Percentiles rank a stretch among this genome's conserved stretches.
phyloP scores from a whole-genome alignment of 2,329 filamentous ascomycete genomes.

The Clarireedia hainanense region DNA sequence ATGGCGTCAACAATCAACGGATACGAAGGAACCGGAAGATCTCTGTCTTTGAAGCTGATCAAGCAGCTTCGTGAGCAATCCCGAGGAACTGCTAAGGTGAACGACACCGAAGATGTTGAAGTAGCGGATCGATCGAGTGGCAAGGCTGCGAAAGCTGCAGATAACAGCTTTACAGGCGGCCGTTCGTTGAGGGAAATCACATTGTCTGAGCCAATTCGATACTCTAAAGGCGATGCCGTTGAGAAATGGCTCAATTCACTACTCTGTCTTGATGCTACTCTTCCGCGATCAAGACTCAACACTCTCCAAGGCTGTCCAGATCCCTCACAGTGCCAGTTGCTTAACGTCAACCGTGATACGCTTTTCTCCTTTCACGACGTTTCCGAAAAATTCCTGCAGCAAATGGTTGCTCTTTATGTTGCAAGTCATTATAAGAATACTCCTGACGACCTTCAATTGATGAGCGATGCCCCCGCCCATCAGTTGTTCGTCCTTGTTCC shows the following conservation, averaged over 20 bases:
- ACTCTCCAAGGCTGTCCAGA: slow-evolving; percentile 64
- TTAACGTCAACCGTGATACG: slow-evolving; percentile 93
- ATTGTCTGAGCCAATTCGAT: slow-evolving; percentile 87
- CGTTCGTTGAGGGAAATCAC: slow-evolving; percentile 87
- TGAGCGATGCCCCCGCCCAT: slow-evolving; percentile 96
- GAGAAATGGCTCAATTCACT: slow-evolving; percentile 96
- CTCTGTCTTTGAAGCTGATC: slow-evolving; percentile 90
- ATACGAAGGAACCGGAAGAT: slow-evolving; percentile 94
- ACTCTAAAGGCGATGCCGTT: slow-evolving; percentile 80
- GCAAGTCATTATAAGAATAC: slow-evolving; percentile 98
- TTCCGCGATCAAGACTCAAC: slow-evolving; percentile 54
- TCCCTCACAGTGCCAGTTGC: slow-evolving; percentile 81
- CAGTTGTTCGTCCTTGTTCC: slow-evolving; percentile 92
- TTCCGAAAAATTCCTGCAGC: slow-evolving; percentile 92
- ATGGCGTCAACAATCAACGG: slow-evolving; percentile 99
- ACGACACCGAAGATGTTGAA: slow-evolving; percentile 50
- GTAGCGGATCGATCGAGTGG: slow-evolving; percentile 75
- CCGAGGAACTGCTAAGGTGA: slow-evolving; percentile 49
- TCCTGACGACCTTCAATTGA: slow-evolving; percentile 94
- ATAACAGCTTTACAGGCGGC: slow-evolving; percentile 52
- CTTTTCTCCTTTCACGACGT: slow-evolving; percentile 97
- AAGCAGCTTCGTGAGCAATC: slow-evolving; percentile 95
- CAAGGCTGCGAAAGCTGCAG: slow-evolving; percentile 54
- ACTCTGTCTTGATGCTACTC: slow-evolving; percentile 85
- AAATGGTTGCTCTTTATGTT: slow-evolving; percentile 97